These are phyloP conservation scores for Ogataea saltuana DNA, from an alignment of 805 yeast genomes.

Conservation along the genomic window DNA sequence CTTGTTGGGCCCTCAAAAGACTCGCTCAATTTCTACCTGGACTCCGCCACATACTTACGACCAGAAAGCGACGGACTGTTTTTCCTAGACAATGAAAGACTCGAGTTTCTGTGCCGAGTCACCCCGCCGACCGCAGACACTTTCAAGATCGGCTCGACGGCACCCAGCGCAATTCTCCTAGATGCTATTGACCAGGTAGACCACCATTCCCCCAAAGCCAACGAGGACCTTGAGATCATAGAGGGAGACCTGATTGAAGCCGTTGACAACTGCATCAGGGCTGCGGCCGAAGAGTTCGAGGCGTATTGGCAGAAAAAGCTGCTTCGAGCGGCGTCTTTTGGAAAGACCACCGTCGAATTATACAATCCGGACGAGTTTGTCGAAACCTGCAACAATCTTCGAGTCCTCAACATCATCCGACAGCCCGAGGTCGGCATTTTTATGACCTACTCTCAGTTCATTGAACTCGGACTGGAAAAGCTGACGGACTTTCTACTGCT, in stretches of 20 bases:
- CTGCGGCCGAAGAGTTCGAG: slow-evolving; percentile 77
- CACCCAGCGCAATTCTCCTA: slow-evolving; percentile 77
- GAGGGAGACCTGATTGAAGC: slow-evolving; percentile 55
- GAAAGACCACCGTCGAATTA: slow-evolving; percentile 61
- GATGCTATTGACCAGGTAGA: slow-evolving; percentile 74
- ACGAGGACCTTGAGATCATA: slow-evolving; percentile 65
- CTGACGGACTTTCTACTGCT: slow-evolving; percentile 58
- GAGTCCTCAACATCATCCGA: slow-evolving; percentile 71
- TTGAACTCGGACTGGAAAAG: slow-evolving; percentile 52
- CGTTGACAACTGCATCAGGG: slow-evolving; percentile 67
- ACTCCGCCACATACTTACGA: slow-evolving; percentile 42
- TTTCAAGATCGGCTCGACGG: slow-evolving; percentile 80
- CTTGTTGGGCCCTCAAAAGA: slow-evolving; percentile 72
- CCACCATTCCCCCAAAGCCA: slow-evolving; percentile 74
- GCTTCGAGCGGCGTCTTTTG: slow-evolving; percentile 81
- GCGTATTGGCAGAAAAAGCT: slow-evolving; percentile 77
- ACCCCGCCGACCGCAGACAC: slow-evolving; percentile 55
- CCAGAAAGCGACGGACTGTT: slow-evolving; percentile 72
- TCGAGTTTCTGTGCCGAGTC: slow-evolving; percentile 68
- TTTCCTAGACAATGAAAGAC: slow-evolving; percentile 54
- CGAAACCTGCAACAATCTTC: slow-evolving; percentile 56
- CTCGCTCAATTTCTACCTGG: slow-evolving; percentile 53
- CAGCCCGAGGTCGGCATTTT: slow-evolving; percentile 65
- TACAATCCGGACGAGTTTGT: slow-evolving; percentile 65
- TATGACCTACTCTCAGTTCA: slow-evolving; percentile 59